Evolutionary conservation across 2,329 filamentous ascomycete genomes (phyloP), one percentile per base, ranked within the genome.

Genomic region (Pseudocercospora macadamiae): DNA sequence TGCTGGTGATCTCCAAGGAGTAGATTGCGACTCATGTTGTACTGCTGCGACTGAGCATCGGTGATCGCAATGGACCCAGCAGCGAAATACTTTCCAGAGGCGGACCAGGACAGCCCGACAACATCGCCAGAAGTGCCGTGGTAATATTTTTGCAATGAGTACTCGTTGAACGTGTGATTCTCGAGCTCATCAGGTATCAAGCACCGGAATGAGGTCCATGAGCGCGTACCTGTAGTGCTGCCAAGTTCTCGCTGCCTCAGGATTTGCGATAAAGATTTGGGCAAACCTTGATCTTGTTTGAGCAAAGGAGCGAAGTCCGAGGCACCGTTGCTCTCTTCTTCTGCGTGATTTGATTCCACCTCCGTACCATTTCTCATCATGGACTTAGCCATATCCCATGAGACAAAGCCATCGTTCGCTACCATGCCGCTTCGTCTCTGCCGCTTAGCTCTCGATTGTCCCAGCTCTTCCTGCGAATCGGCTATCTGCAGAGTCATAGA

Each of bases 121-220:
- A 87, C 78, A 68, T 87, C 85, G 21, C 82, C 80, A 0, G 84
- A 86, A 0, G 83, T 83, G 1, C 83, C 82, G 60, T 80, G 83
- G 76, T 82, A 86, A 12, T 76, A 74, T 53, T 74, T 76, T 23
- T 73, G 76, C 2, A 74, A 74, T 3, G 74, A 77, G 14, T 86
- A 66, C 1, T 76, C 73, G 21, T 77, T 71, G 28, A 66, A 67
- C 21, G 71, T 71, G 25, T 73, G 66, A n/a, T 73, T 65, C 44
- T 66, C 65, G 4, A 73, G 52, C 51, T 72, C 68, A 7, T 69
- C 61, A 2, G 64, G 23, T 7, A 65, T 55, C 4, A 53, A 18
- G 34, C 51, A 61, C 3, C 56, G 16, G 8, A 56, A 34, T 1
- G 47, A 28, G 4, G 47, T 52, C 66, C 65, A 67, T n/a, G 64